Conservation (phyloP, 345 rosid species). For the Raphanus raphanistrum region DNA sequence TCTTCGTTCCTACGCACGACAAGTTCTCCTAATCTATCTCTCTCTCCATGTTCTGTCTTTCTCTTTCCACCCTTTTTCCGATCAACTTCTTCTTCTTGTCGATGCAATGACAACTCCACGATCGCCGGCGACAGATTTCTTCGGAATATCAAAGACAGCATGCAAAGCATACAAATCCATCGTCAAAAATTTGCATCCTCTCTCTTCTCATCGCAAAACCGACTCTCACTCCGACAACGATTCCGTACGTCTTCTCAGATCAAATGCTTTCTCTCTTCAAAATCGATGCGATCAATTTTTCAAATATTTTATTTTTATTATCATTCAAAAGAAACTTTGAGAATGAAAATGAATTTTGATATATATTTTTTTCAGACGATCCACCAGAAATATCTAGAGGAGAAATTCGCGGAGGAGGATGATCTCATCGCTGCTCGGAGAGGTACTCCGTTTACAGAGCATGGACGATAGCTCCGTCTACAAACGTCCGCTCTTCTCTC, state of each 20-base stretch:
- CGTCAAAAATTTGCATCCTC: conserved; percentile 49
- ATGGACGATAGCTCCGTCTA: conserved; percentile 52
- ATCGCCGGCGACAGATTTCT: conserved; percentile 43
- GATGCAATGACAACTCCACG: conserved; percentile 47
- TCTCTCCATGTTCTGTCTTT: not conserved
- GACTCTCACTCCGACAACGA: conserved; percentile 40
- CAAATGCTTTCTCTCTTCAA: not conserved
- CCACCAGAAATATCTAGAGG: conserved; percentile 29
- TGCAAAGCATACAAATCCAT: conserved; percentile 66
- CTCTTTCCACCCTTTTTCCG: not conserved
- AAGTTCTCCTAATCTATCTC: conserved; percentile 8
- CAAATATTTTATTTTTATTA: not conserved
- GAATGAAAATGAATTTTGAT: not conserved
- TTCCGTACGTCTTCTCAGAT: conserved; percentile 19
- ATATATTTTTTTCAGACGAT: conserved; percentile 6
- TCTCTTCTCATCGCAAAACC: conserved; percentile 43
- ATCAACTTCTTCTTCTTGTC: conserved; percentile 17
- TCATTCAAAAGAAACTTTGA: not conserved
- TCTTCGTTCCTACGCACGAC: conserved; percentile 28
- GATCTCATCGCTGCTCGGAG: conserved; percentile 39
- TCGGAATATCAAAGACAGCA: conserved; percentile 44
- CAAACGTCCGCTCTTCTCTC: conserved; percentile 41
- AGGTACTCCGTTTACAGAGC: conserved; percentile 38
- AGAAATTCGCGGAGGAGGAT: conserved; percentile 33
- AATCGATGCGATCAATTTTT: not conserved